Conservation (phyloP, 352 stramenopile genomes). For the Phytophthora meadii region DNA sequence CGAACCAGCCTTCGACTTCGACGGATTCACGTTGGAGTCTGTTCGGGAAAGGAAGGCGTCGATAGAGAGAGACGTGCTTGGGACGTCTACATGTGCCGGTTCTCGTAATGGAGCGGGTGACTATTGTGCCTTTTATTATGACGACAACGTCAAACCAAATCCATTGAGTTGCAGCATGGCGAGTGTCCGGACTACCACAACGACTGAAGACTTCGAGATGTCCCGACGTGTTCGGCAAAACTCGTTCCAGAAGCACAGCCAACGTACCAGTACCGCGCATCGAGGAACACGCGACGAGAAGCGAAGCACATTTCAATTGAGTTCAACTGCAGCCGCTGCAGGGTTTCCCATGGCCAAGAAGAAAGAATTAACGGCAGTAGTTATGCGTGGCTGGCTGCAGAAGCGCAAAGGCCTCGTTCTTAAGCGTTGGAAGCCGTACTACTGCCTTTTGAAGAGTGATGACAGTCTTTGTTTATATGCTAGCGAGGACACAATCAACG, state of each 20-base stretch:
- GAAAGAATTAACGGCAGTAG: slow-evolving; percentile 36
- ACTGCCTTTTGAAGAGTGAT: slow-evolving; percentile 62
- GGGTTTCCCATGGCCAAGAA: slow-evolving; percentile 38
- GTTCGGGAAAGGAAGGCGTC: slow-evolving; percentile 33
- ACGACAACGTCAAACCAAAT: slow-evolving; percentile 16
- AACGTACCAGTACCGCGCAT: slow-evolving; percentile 3
- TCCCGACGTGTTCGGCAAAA: slow-evolving; percentile 23
- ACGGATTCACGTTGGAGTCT: slow-evolving; percentile 56
- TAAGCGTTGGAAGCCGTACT: slow-evolving; percentile 67
- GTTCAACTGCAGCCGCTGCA: slow-evolving; percentile 27
- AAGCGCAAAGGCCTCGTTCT: slow-evolving; percentile 56
- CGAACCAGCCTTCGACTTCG: slow-evolving; percentile 43
- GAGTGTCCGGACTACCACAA: slow-evolving; percentile 32
- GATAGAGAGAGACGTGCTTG: neutral
- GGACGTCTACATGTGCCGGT: neutral
- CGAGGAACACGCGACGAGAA: neutral
- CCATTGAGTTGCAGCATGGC: slow-evolving; percentile 29
- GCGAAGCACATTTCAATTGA: slow-evolving; percentile 17
- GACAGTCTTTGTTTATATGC: slow-evolving; percentile 60
- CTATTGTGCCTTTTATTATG: slow-evolving; percentile 33
- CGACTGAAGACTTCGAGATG: slow-evolving; percentile 51
- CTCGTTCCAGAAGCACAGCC: slow-evolving; percentile 18
- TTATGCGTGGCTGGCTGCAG: slow-evolving; percentile 60
- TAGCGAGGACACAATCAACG: slow-evolving; percentile 67
- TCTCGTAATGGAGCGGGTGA: slow-evolving; percentile 6